These are phyloP conservation scores for Dipteronia dyeriana DNA, from an alignment of 345 rosid species.

Conservation along the genomic window DNA sequence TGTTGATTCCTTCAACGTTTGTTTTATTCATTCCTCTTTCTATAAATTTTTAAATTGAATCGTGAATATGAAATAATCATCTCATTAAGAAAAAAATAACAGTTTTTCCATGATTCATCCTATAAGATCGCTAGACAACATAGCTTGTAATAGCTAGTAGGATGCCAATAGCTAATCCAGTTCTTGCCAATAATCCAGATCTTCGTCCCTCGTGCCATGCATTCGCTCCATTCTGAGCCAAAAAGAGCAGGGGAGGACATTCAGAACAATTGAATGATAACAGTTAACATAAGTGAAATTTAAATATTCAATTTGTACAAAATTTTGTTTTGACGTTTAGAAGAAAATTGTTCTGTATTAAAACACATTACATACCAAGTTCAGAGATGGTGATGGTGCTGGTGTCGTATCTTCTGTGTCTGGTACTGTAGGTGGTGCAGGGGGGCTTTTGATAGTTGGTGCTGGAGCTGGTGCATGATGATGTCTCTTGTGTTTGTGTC, in stretches of 20 bases:
- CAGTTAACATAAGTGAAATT: not conserved
- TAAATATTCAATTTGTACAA: conserved; percentile 5
- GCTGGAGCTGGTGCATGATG: conserved; percentile 77
- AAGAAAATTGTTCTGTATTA: not conserved
- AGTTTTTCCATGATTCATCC: conserved; percentile 16
- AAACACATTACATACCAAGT: conserved; percentile 39
- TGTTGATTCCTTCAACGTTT: conserved; percentile 17
- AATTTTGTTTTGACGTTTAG: not conserved
- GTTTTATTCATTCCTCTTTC: conserved; percentile 31
- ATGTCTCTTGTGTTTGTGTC: conserved; percentile 67
- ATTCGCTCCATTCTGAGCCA: conserved; percentile 63
- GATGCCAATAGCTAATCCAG: conserved; percentile 46
- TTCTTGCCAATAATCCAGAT: conserved; percentile 48
- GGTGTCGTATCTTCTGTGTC: conserved; percentile 64
- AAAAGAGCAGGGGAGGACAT: conserved; percentile 16
- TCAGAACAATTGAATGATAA: conserved; percentile 2
- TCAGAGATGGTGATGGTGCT: conserved; percentile 75
- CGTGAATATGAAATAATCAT: conserved; percentile 34
- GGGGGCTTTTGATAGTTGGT: conserved; percentile 74
- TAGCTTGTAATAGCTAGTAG: conserved; percentile 51
- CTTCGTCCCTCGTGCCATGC: conserved; percentile 44
- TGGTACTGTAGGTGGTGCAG: conserved; percentile 72
- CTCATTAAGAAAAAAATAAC: conserved; percentile 9
- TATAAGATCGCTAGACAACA: conserved; percentile 33
- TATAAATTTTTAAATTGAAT: conserved; percentile 24